Evolutionary conservation across 2,329 filamentous ascomycete species (phyloP).

Genomic region (Aspergillus neotritici): DNA sequence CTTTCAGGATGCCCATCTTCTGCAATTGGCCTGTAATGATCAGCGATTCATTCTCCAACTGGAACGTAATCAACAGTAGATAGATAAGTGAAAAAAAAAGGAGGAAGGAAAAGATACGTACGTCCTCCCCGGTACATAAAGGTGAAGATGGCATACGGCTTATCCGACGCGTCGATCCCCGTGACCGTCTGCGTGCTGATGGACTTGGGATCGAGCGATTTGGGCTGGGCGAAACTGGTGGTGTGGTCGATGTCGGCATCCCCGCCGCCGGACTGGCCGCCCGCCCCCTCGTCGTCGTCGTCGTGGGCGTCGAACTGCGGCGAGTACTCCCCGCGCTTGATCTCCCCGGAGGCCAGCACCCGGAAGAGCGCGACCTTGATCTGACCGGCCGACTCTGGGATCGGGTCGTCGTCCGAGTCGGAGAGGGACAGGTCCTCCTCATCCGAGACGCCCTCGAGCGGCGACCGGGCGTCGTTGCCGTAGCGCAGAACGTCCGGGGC

Average conservation of each 20-base stretch:
- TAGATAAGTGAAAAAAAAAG: background rate
- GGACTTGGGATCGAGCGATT: constrained; percentile 89
- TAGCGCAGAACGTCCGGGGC: constrained; percentile 61
- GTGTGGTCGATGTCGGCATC: constrained; percentile 91
- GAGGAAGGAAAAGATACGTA: constrained; percentile 47
- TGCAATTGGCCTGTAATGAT: constrained; percentile 69
- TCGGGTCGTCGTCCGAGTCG: constrained; percentile 76
- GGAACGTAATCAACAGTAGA: background rate
- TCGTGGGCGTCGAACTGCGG: constrained; percentile 97
- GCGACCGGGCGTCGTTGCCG: constrained; percentile 67
- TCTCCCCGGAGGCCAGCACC: constrained; percentile 90
- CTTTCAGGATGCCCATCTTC: constrained; percentile 85
- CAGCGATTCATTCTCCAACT: background rate
- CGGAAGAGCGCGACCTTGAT: constrained; percentile 98
- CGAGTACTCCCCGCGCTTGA: constrained; percentile 96
- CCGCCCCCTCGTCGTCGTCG: constrained; percentile 68
- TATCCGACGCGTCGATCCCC: constrained; percentile 90
- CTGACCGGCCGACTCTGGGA: constrained; percentile 88
- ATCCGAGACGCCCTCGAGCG: constrained; percentile 66
- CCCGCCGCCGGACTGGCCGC: constrained; percentile 51
- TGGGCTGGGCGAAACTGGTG: constrained; percentile 94
- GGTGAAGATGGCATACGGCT: constrained; percentile 93
- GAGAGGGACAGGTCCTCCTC: constrained; percentile 64
- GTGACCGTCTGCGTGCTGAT: constrained; percentile 99
- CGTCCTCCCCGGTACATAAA: constrained; percentile 96